Base-by-base conservation (phyloP, 768 basidiomycete genomes). In the Russula virescens region DNA sequence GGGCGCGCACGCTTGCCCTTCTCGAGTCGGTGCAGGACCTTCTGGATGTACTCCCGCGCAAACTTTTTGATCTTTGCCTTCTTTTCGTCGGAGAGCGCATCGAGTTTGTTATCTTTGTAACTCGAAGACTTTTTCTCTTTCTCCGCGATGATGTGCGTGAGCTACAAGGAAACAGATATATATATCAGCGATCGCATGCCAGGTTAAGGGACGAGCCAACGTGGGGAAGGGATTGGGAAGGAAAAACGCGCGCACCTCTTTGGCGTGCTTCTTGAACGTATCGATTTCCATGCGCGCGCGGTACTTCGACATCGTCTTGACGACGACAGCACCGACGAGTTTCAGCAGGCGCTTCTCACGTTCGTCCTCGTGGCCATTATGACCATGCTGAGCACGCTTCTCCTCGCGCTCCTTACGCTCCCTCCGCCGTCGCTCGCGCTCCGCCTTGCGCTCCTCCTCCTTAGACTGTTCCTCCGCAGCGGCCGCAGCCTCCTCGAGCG, bases 91-190 rank as follows among this genome's bases (percentile, higher is more conserved):
- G 91, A 86, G 25, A 98, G 80, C 2, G 81, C 45, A 3, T 93
- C 89, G 16, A 96, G 80, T 57, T 82, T 81, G 21, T 81, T 81
- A n/a, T 88, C 85, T 60, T 80, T 81, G 70, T 89, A 98, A 47
- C 83, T 85, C 3, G 85, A 75, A 0, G 91, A 90, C 72, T 94
- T 96, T 75, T 96, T 96, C 79, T 99, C 96, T 74, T 97, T 97
- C 55, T 94, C 89, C n/a, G 87, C 81, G 60, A 99, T 88, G 55
- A 91, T 72, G 62, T 88, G 81, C 0, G 94, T 94, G 64, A 97
- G 78, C 95, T 97, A n/a, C 57, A 21, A 64, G 60, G 58, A 42
- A 63, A 14, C 57, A n/a, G 40, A 56, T 35, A 35, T 35, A 35
- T n/a, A 35, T 35, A 35, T 5, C 34, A 35, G 34, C 34, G 34